Evolutionary conservation across 768 basidiomycete species (phyloP).

Genomic region (Suillus clintonianus): DNA sequence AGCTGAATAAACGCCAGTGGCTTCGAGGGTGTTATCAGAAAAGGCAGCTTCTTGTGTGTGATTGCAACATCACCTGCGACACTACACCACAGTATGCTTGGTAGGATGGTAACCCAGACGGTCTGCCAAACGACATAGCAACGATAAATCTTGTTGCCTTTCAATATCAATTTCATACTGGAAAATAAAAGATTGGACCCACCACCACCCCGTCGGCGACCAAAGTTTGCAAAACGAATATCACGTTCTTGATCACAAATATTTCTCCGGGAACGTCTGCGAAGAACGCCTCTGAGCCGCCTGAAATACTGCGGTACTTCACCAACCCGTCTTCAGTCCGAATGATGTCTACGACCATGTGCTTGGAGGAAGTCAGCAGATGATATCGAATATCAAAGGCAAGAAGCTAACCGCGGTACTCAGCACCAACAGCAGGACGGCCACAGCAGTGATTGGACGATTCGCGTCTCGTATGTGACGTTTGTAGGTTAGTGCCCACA

Average conservation of each 20-base stretch:
- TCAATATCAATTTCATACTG: not conserved
- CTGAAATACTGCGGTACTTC: constrained; percentile 15
- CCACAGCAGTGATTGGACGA: constrained; percentile 13
- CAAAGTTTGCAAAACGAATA: constrained; percentile 16
- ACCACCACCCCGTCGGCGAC: constrained; percentile 7
- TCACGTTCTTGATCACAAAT: constrained; percentile 25
- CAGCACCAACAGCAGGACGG: constrained; percentile 18
- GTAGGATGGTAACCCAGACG: constrained; percentile 8
- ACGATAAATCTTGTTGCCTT: constrained; percentile 12
- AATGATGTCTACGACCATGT: constrained; percentile 14
- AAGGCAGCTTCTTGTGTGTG: not conserved
- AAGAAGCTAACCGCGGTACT: constrained; percentile 20
- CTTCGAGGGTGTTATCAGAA: not conserved
- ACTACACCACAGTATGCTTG: constrained; percentile 4
- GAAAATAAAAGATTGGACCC: not conserved
- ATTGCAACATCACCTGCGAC: constrained; percentile 4
- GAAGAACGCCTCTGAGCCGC: constrained; percentile 26
- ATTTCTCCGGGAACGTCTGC: constrained; percentile 18
- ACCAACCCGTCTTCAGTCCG: constrained; percentile 19
- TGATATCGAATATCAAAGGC: not conserved
- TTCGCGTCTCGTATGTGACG: constrained; percentile 10
- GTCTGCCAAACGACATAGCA: constrained; percentile 16
- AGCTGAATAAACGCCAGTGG: not conserved
- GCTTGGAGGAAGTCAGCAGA: constrained; percentile 4
- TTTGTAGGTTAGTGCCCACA: constrained; percentile 15